Conservation (phyloP, 1,139 yeast species). For the Kodamaea ohmeri region DNA sequence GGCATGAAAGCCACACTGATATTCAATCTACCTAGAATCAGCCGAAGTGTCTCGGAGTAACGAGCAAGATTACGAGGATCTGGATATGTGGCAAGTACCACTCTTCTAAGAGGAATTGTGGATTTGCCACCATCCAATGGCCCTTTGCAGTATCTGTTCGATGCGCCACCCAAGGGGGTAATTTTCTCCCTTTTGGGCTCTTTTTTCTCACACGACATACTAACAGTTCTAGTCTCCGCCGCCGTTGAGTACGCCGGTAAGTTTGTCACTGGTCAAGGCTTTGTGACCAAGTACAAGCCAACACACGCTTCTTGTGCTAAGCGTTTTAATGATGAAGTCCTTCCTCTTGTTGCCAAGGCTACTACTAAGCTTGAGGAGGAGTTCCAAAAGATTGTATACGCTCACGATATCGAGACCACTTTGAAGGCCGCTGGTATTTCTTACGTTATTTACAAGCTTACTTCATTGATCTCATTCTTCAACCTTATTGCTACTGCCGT, state of each 20-base stretch:
- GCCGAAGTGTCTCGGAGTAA: background rate
- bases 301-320: conserved; percentile 36
- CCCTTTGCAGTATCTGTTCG: background rate
- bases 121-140: background rate
- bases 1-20: background rate
- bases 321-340: conserved; percentile 38
- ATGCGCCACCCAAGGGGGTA: conserved; percentile 3
- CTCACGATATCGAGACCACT: conserved; percentile 66
- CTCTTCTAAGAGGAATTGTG: background rate
- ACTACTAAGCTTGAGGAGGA: conserved; percentile 45
- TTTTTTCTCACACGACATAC: conserved; percentile 13
- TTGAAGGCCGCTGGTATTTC: conserved; percentile 68
- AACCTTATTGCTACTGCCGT: conserved; percentile 57
- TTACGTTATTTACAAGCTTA: conserved; percentile 66
- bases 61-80: too few relatives aligned
- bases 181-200: conserved; percentile 3
- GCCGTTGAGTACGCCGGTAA: conserved; percentile 69
- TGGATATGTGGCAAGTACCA: too few relatives aligned
- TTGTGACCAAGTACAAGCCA: conserved; percentile 67
- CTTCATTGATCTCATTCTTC: conserved; percentile 76
- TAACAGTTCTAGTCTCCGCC: conserved; percentile 47
- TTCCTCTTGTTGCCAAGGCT: conserved; percentile 45
- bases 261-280: conserved; percentile 65
- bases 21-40: background rate
- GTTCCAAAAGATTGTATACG: conserved; percentile 59